Conservation (phyloP, 148 eudicot species). For the Diospyros lotus region DNA sequence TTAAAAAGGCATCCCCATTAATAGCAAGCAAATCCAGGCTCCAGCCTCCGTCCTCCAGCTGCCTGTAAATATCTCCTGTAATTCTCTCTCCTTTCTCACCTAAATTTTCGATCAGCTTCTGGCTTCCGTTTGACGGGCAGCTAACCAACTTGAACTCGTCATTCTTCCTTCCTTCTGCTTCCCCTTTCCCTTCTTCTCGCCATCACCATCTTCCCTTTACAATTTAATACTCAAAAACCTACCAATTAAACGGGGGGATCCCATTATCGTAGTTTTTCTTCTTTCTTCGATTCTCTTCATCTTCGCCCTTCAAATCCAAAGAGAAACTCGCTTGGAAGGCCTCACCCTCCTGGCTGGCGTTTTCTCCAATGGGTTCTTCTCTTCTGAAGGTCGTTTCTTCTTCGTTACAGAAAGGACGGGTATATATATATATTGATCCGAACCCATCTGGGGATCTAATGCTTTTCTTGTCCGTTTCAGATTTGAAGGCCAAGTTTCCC, state of each 20-base stretch:
- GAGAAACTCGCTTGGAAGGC: neutral
- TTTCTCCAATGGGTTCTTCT: neutral
- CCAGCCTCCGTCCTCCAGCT: too few species aligned
- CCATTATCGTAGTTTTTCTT: neutral
- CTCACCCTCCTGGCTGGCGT: too few species aligned
- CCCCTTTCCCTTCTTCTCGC: constrained; percentile 20
- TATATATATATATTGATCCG: too few species aligned
- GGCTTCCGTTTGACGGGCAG: constrained; percentile 16
- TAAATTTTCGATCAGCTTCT: constrained; percentile 23
- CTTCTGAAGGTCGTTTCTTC: neutral
- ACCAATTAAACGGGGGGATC: neutral
- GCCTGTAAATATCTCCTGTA: neutral
- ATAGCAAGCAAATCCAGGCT: too few species aligned
- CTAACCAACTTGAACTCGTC: neutral
- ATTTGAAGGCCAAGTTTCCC: too few species aligned
- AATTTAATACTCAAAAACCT: neutral
- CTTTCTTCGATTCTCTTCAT: neutral
- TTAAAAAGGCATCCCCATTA: too few species aligned
- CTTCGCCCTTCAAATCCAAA: neutral
- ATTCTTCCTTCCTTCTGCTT: neutral
- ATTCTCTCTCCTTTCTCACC: constrained; percentile 4
- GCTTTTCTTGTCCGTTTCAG: too few species aligned
- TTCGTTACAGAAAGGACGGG: too few species aligned
- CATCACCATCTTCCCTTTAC: neutral
- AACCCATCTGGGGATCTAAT: too few species aligned